phyloP scores from a whole-genome alignment of 2,329 filamentous ascomycete species.

The Aspergillaceae sp. region DNA sequence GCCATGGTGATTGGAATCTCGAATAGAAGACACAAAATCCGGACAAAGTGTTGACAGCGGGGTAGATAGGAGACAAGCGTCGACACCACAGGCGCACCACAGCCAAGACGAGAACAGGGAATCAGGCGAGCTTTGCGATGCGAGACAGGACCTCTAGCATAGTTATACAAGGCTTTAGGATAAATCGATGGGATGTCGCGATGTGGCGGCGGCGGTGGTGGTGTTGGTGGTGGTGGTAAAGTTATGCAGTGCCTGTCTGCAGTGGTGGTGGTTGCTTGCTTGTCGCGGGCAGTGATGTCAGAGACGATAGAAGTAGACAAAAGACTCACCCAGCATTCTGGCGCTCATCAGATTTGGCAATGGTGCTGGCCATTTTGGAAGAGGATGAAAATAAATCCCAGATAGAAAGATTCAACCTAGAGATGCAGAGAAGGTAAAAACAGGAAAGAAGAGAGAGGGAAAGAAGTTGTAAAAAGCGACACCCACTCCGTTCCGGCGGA shows the following conservation, averaged over 20 bases:
- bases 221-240: no score
- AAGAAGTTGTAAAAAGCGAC: background rate
- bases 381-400: conserved; percentile 5
- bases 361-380: conserved; percentile 42
- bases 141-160: no score
- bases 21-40: background rate
- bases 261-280: background rate
- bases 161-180: no score
- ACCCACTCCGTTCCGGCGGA: conserved; percentile 21
- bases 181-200: background rate
- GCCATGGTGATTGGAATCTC: conserved; percentile 3
- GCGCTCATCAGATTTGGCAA: conserved; percentile 43
- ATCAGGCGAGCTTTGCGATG: background rate
- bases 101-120: conserved; percentile 1
- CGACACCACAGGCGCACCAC: background rate
- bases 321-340: conserved; percentile 45
- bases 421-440: conserved; percentile 12
- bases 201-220: background rate
- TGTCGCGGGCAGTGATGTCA: conserved; percentile 31
- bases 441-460: conserved; percentile 16
- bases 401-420: background rate
- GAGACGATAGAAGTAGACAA: conserved; percentile 15
- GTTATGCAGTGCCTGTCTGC: no score
- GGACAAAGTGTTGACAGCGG: conserved; percentile 5
- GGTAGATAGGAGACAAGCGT: background rate